phyloP scores from a whole-genome alignment of 73 alveolate species.

The Blepharisma japonicum region DNA sequence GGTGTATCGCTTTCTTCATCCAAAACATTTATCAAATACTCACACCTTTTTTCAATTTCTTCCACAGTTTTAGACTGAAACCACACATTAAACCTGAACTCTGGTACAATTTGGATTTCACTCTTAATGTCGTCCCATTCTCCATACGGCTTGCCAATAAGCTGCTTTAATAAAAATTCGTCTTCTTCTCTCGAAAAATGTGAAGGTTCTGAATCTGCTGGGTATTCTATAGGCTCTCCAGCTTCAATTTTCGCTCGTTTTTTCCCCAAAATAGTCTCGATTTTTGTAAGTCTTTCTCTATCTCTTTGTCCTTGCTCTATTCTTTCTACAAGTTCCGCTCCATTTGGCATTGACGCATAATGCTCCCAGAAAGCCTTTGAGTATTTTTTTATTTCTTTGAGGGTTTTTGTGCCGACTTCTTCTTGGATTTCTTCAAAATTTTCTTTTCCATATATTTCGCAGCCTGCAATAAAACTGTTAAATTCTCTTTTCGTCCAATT shows the following conservation, averaged over 20 bases:
- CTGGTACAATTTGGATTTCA: slow-evolving; percentile 64
- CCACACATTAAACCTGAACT: slow-evolving; percentile 73
- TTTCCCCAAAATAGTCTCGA: slow-evolving; percentile 29
- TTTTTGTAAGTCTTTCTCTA: slow-evolving; percentile 45
- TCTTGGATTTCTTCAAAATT: slow-evolving; percentile 56
- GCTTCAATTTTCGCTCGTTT: neutral
- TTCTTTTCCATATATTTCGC: slow-evolving; percentile 64
- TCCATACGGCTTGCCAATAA: slow-evolving; percentile 73
- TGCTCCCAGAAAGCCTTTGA: slow-evolving; percentile 90
- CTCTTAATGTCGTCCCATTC: slow-evolving; percentile 79
- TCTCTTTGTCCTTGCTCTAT: slow-evolving; percentile 78
- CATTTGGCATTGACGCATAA: slow-evolving; percentile 66
- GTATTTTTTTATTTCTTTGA: slow-evolving; percentile 81
- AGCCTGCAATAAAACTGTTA: slow-evolving; percentile 66
- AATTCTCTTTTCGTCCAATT: slow-evolving; percentile 79
- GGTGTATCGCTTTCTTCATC: slow-evolving; percentile 31
- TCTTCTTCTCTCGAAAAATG: slow-evolving; percentile 51
- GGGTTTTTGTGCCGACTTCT: slow-evolving; percentile 69
- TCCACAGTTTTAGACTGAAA: slow-evolving; percentile 64
- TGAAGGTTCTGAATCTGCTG: neutral
- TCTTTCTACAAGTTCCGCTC: slow-evolving; percentile 65
- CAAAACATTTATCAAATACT: slow-evolving; percentile 61
- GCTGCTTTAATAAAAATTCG: slow-evolving; percentile 31
- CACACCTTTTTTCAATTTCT: slow-evolving; percentile 81
- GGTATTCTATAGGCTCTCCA: neutral